Conservation (phyloP, 768 basidiomycete genomes). For the Austroboletus eburneus region DNA sequence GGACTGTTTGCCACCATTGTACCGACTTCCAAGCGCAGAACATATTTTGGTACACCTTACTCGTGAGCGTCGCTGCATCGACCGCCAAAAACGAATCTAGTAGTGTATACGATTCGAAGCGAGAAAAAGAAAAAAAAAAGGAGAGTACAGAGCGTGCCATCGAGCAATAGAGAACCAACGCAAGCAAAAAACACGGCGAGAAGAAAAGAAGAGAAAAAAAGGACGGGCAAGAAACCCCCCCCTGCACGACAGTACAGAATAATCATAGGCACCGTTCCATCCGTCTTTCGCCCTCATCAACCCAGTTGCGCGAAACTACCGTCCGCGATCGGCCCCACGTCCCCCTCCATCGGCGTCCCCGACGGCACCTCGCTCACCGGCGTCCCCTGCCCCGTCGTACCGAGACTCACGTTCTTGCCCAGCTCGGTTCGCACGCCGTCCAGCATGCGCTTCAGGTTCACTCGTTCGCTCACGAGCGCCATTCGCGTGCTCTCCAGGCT, state of each 20-base stretch:
- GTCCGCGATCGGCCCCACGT: conserved; percentile 52
- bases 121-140: too few relatives aligned
- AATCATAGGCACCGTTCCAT: conserved; percentile 25
- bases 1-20: too few relatives aligned
- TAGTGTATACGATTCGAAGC: too few relatives aligned
- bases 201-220: conserved; percentile 1
- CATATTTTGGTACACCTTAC: too few relatives aligned
- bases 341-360: conserved; percentile 44
- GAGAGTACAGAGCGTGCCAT: too few relatives aligned
- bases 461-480: conserved; percentile 74
- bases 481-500: conserved; percentile 79
- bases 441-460: conserved; percentile 65
- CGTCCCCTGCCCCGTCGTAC: conserved; percentile 60
- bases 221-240: too few relatives aligned
- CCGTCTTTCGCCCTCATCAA: conserved; percentile 14
- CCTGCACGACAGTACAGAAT: conserved; percentile 25
- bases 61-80: too few relatives aligned
- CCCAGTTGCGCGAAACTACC: conserved; percentile 51
- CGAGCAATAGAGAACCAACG: too few relatives aligned
- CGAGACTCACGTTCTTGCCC: conserved; percentile 48
- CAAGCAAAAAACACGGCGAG: too few relatives aligned
- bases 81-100: too few relatives aligned
- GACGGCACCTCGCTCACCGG: conserved; percentile 49
- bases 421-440: conserved; percentile 66
- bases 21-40: too few relatives aligned